A percentile compares a stretch with the other conserved stretches of the same genome.
These are phyloP conservation scores for Mariannaea elegans DNA, from an alignment of 2,329 filamentous ascomycete species.

Conservation along the genomic window DNA sequence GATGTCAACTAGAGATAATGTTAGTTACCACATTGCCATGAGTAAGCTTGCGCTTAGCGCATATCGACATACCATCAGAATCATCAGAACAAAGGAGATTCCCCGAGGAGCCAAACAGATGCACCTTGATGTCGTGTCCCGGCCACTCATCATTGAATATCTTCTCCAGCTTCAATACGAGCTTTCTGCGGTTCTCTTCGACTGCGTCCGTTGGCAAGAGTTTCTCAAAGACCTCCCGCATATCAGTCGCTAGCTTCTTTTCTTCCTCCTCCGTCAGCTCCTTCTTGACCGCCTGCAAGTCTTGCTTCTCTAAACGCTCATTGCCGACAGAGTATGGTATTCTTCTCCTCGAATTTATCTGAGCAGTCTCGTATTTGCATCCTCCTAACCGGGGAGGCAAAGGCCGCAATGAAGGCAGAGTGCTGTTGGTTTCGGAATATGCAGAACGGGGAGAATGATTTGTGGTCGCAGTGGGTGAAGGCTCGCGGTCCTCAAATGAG, in stretches of 20 bases:
- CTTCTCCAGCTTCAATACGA: slow-evolving; percentile 88
- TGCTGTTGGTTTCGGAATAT: slow-evolving; percentile 86
- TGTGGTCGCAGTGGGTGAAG: slow-evolving; percentile 79
- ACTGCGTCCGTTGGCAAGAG: slow-evolving; percentile 85
- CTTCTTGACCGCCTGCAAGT: slow-evolving; percentile 76
- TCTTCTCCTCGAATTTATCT: slow-evolving; percentile 81
- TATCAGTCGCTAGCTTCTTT: slow-evolving; percentile 78
- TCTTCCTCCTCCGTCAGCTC: slow-evolving; percentile 78
- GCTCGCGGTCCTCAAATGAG: slow-evolving; percentile 78
- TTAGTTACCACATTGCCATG: slow-evolving; percentile 18
- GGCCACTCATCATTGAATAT: slow-evolving; percentile 94
- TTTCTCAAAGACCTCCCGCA: slow-evolving; percentile 84
- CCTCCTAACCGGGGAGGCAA: slow-evolving; percentile 66
- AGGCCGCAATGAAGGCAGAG: slow-evolving; percentile 73
- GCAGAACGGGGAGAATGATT: slow-evolving; percentile 90
- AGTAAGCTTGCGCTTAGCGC: neutral
- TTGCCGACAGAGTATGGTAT: slow-evolving; percentile 93
- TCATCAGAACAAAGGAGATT: slow-evolving; percentile 95
- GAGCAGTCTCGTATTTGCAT: slow-evolving; percentile 90
- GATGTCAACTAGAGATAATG: slow-evolving; percentile 77
- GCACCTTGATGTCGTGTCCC: slow-evolving; percentile 85
- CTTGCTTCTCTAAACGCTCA: slow-evolving; percentile 77
- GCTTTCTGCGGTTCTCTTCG: slow-evolving; percentile 75
- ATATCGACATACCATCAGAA: slow-evolving; percentile 79
- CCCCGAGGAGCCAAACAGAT: slow-evolving; percentile 97